These are phyloP conservation scores for Cyberlindnera japonica DNA, from an alignment of 805 yeast genomes.

Conservation along the genomic window DNA sequence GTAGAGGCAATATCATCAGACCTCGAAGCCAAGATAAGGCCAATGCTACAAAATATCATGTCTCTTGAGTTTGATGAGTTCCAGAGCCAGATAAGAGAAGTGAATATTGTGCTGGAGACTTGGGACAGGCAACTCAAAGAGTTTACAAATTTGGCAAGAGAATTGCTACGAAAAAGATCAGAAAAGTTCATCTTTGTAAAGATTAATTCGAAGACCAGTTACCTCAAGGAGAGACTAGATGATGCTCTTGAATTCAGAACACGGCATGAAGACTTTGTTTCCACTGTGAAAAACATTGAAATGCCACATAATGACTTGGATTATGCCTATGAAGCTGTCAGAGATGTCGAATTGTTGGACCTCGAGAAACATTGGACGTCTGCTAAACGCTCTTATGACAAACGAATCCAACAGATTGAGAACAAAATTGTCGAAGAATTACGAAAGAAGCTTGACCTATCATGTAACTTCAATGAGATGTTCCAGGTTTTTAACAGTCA, in stretches of 20 bases:
- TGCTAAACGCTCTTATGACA: constrained; percentile 40
- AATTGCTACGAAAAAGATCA: constrained; percentile 65
- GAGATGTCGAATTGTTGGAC: constrained; percentile 36
- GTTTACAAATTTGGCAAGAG: constrained; percentile 65
- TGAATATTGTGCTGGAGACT: constrained; percentile 36
- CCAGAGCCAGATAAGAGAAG: constrained; percentile 26
- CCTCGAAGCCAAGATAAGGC: constrained; percentile 41
- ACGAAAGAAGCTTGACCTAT: constrained; percentile 35
- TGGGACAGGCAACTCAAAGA: constrained; percentile 65
- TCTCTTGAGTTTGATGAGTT: constrained; percentile 40
- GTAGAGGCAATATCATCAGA: constrained; percentile 64
- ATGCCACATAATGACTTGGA: constrained; percentile 31
- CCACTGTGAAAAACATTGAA: constrained; percentile 30
- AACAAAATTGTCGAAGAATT: constrained; percentile 39
- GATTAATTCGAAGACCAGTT: constrained; percentile 42
- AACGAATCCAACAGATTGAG: constrained; percentile 44
- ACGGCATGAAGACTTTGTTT: constrained; percentile 48
- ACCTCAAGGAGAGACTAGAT: constrained; percentile 40
- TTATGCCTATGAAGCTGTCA: constrained; percentile 40
- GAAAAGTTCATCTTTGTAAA: constrained; percentile 67
- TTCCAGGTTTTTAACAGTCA: constrained; percentile 48
- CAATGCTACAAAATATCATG: constrained; percentile 44
- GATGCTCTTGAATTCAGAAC: constrained; percentile 44
- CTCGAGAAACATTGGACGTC: constrained; percentile 38
- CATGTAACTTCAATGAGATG: constrained; percentile 45